Conservation (phyloP, 2,329 filamentous ascomycete species). For the Cercospora berteroae region DNA sequence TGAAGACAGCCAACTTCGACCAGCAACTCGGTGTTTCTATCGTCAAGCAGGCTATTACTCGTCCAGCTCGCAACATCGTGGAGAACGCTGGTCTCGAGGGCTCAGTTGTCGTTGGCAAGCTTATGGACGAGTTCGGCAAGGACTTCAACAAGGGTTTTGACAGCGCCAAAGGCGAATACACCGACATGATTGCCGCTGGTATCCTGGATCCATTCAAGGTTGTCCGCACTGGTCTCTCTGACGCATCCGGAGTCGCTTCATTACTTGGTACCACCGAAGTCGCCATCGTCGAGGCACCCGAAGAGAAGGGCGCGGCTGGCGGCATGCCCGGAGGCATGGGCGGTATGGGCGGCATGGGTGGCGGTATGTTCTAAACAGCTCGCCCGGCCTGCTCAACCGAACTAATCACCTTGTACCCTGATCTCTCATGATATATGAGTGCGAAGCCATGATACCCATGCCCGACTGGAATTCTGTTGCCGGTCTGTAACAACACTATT, state of each 20-base stretch:
- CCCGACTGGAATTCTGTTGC: constrained; percentile 8
- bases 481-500: constrained; percentile 19
- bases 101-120: constrained; percentile 94
- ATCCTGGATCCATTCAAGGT: constrained; percentile 99
- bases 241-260: constrained; percentile 93
- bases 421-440: constrained; percentile 23
- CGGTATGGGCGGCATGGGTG: constrained; percentile 62
- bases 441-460: constrained; percentile 23
- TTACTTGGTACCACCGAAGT: constrained; percentile 97
- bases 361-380: constrained; percentile 34
- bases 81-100: constrained; percentile 97
- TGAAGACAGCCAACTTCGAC: constrained; percentile 95
- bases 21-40: constrained; percentile 98
- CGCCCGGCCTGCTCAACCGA: background rate
- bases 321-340: constrained; percentile 54
- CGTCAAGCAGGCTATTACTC: constrained; percentile 96
- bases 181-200: constrained; percentile 96
- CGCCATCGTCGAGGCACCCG: constrained; percentile 90
- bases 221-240: constrained; percentile 90
- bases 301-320: constrained; percentile 72
- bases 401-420: constrained; percentile 8
- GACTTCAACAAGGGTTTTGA: constrained; percentile 99
- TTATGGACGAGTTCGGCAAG: constrained; percentile 83
- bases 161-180: constrained; percentile 94
- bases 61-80: constrained; percentile 89